Percentiles rank a stretch among this genome's conserved stretches.
Conservation (phyloP, 2,329 filamentous ascomycete genomes). For the Diaporthe humulicola region DNA sequence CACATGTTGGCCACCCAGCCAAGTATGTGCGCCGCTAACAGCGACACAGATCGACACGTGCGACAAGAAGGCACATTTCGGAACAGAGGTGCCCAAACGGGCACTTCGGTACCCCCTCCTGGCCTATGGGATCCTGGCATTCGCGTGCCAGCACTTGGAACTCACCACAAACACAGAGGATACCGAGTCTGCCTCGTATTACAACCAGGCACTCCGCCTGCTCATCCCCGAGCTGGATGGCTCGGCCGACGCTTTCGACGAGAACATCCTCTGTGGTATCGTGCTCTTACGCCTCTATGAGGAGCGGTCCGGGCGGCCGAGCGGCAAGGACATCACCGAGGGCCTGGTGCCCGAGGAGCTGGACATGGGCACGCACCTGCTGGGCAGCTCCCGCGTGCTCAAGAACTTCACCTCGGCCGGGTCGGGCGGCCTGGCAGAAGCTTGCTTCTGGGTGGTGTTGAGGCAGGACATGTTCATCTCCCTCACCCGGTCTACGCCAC, state of each 20-base stretch:
- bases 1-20: too few relatives aligned
- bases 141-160: conserved; percentile 44
- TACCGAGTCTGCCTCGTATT: conserved; percentile 54
- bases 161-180: conserved; percentile 40
- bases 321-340: conserved; percentile 43
- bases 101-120: conserved; percentile 55
- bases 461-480: conserved; percentile 64
- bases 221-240: conserved; percentile 54
- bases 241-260: conserved; percentile 50
- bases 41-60: conserved; percentile 55
- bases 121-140: conserved; percentile 47
- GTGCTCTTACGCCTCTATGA: conserved; percentile 55
- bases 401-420: conserved; percentile 45
- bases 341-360: conserved; percentile 41
- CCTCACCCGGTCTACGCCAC: conserved; percentile 53
- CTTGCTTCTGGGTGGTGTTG: conserved; percentile 61
- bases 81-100: conserved; percentile 54
- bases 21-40: neutral
- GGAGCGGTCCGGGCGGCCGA: conserved; percentile 48
- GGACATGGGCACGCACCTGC: conserved; percentile 46
- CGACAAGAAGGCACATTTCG: conserved; percentile 56
- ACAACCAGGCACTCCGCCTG: conserved; percentile 55
- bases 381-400: conserved; percentile 45
- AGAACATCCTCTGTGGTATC: conserved; percentile 55
- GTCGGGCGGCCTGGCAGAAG: conserved; percentile 53